Percentiles rank a stretch among this genome's conserved stretches.
Conservation (phyloP, 768 basidiomycete genomes). For the Mycena kentingensis region DNA sequence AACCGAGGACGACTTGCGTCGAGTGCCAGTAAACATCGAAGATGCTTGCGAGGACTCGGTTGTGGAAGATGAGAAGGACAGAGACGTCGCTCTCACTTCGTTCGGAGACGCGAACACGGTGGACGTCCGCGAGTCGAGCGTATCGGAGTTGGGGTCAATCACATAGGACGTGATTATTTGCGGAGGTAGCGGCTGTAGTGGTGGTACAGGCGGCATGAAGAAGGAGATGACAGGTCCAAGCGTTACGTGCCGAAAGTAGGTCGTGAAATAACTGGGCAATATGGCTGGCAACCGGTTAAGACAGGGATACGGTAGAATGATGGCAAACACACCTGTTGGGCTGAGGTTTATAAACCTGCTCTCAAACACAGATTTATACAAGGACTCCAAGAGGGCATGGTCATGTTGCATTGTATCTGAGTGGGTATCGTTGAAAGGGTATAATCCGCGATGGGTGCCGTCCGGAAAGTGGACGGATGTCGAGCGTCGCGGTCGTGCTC, state of each 20-base stretch:
- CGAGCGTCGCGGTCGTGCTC: constrained; percentile 49
- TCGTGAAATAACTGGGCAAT: constrained; percentile 68
- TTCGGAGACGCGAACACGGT: constrained; percentile 39
- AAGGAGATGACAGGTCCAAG: constrained; percentile 63
- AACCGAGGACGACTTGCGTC: constrained; percentile 20
- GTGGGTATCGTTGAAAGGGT: constrained; percentile 37
- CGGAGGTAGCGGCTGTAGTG: constrained; percentile 56
- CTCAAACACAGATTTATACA: constrained; percentile 68
- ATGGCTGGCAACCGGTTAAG: constrained; percentile 45
- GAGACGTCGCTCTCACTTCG: constrained; percentile 43
- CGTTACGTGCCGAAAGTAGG: constrained; percentile 67
- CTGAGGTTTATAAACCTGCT: constrained; percentile 71
- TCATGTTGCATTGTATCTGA: constrained; percentile 52
- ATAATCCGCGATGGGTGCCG: constrained; percentile 40
- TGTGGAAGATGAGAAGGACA: constrained; percentile 53
- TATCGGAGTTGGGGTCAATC: constrained; percentile 38
- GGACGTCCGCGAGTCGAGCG: constrained; percentile 36
- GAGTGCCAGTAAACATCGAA: constrained; percentile 14
- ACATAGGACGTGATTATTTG: constrained; percentile 44
- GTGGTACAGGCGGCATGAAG: constrained; percentile 70
- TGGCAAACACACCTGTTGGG: constrained; percentile 57
- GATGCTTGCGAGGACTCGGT: constrained; percentile 27
- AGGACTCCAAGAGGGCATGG: constrained; percentile 67
- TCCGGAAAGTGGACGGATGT: constrained; percentile 56
- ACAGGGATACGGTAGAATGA: background rate